A percentile compares a stretch with the other conserved stretches of the same genome.
Conservation (phyloP, 345 rosid species). For the Populus deltoides region DNA sequence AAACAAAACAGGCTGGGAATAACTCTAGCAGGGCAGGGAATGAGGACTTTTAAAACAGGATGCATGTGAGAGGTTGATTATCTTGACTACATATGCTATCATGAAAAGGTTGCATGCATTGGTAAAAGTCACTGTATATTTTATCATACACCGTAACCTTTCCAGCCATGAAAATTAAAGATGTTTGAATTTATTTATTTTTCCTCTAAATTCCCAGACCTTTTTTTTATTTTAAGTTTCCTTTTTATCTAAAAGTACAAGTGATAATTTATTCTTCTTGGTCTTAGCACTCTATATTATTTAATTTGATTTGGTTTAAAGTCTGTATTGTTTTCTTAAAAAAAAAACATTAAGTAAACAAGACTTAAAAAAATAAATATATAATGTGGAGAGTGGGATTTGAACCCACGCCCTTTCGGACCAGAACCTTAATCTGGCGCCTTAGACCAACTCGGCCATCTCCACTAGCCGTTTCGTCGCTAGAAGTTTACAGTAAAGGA, state of each 20-base stretch:
- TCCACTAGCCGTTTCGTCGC: neutral
- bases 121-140: neutral
- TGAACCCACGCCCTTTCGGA: slow-evolving; percentile 98
- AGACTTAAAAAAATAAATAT: no score
- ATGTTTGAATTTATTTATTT: neutral
- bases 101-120: slow-evolving; percentile 9
- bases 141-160: neutral
- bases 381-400: slow-evolving; percentile 82
- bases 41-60: slow-evolving; percentile 7
- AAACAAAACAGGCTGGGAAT: neutral
- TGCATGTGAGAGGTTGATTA: slow-evolving; percentile 22
- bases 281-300: neutral
- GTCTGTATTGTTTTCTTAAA: no score
- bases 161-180: neutral
- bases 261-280: neutral
- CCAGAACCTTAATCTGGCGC: slow-evolving; percentile 99
- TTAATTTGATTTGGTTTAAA: neutral
- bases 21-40: neutral
- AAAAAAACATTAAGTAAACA: neutral
- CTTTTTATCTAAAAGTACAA: neutral
- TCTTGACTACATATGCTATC: neutral
- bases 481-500: rapidly evolving
- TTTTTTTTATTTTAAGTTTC: neutral
- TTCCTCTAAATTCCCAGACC: neutral
- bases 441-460: slow-evolving; percentile 99